Percentiles rank a stretch among this genome's conserved stretches.
phyloP scores from a whole-genome alignment of 2,329 filamentous ascomycete genomes.

The Monosporascus sp. region DNA sequence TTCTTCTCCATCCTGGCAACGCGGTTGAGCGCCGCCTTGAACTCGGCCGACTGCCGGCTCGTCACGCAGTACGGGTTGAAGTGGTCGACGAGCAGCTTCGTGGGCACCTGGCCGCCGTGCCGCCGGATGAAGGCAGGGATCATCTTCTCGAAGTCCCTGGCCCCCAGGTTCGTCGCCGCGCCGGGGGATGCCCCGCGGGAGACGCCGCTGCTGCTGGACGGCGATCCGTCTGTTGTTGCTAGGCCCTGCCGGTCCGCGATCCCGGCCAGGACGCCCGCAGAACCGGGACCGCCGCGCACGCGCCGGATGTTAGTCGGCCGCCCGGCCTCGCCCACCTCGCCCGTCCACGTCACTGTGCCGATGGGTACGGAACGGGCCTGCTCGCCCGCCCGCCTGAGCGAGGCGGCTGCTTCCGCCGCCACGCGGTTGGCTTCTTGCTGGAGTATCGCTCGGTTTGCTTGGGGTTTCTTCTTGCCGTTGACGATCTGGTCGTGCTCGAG shows the following conservation, averaged over 20 bases:
- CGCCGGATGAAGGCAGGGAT: constrained; percentile 74
- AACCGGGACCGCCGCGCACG: constrained; percentile 44
- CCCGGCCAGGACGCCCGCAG: constrained; percentile 50
- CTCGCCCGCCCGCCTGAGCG: constrained; percentile 68
- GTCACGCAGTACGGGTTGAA: constrained; percentile 78
- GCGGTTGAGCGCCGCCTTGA: constrained; percentile 72
- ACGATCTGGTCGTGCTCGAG: constrained; percentile 92
- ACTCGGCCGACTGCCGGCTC: constrained; percentile 65
- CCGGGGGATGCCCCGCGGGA: constrained; percentile 28
- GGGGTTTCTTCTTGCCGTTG: constrained; percentile 64
- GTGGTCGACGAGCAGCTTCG: constrained; percentile 82
- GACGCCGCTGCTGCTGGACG: constrained; percentile 21
- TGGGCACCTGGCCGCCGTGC: constrained; percentile 74
- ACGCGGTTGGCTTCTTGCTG: constrained; percentile 76
- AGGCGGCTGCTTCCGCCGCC: constrained; percentile 70
- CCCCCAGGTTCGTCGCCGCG: constrained; percentile 35
- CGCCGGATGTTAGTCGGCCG: constrained; percentile 55
- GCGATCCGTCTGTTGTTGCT: background rate
- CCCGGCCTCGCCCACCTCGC: constrained; percentile 72
- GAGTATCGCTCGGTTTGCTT: constrained; percentile 72
- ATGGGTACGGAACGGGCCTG: constrained; percentile 68
- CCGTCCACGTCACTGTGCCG: constrained; percentile 91
- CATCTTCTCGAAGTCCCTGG: constrained; percentile 61
- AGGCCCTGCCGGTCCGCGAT: constrained; percentile 52
- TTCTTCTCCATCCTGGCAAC: constrained; percentile 67